A percentile compares a stretch with the other conserved stretches of the same genome.
These are phyloP conservation scores for Centella asiatica DNA, from an alignment of 129 eudicot genomes.

Conservation along the genomic window DNA sequence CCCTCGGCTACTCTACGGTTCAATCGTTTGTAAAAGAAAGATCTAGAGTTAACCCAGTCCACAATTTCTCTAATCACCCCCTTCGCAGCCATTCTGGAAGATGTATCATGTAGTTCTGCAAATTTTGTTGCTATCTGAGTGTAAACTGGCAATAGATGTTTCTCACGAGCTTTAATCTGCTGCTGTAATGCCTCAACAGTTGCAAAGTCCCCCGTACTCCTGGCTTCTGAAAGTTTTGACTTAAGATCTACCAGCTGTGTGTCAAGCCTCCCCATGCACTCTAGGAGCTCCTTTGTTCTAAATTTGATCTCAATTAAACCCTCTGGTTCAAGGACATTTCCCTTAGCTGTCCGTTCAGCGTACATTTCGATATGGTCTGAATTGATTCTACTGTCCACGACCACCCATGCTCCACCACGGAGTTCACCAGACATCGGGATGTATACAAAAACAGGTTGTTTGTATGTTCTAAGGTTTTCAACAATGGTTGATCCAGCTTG, in stretches of 20 bases:
- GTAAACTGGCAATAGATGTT: conserved; percentile 84
- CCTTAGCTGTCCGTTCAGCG: conserved; percentile 85
- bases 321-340: conserved; percentile 96
- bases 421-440: conserved; percentile 92
- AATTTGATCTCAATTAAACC: conserved; percentile 93
- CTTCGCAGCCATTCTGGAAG: conserved; percentile 84
- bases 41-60: conserved; percentile 64
- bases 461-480: conserved; percentile 83
- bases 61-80: conserved; percentile 70
- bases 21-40: conserved; percentile 66
- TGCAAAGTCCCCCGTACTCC: conserved; percentile 18
- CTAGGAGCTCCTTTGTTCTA: conserved; percentile 54
- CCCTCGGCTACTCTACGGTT: conserved; percentile 62
- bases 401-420: conserved; percentile 99
- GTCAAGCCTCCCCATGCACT: conserved; percentile 85
- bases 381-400: conserved; percentile 83
- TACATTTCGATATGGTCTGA: conserved; percentile 91
- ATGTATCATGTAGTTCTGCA: conserved; percentile 91
- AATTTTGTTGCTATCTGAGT: conserved; percentile 91
- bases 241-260: conserved; percentile 51
- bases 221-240: conserved; percentile 38
- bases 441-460: conserved; percentile 89
- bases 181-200: conserved; percentile 29
- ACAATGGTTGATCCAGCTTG: conserved; percentile 98
- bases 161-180: conserved; percentile 78